These are phyloP conservation scores for Talaromyces atroroseus DNA, from an alignment of 2,329 filamentous ascomycete genomes.

Conservation along the genomic window DNA sequence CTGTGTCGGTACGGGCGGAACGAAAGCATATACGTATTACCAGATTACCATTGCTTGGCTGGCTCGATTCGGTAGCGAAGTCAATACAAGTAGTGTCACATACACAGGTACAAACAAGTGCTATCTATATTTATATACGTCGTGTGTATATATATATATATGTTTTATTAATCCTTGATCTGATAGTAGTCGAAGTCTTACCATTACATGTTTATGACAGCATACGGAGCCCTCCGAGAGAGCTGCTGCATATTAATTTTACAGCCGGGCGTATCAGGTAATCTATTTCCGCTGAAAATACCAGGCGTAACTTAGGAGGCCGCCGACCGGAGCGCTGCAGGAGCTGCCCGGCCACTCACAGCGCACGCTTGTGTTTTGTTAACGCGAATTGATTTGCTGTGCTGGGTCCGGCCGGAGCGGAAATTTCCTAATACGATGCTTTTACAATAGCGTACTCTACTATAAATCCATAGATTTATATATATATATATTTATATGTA, in stretches of 20 bases:
- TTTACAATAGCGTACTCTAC: neutral
- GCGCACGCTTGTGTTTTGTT: neutral
- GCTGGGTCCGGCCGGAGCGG: constrained; percentile 8
- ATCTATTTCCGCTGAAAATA: neutral
- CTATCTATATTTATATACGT: too few species aligned
- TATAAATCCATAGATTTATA: too few species aligned
- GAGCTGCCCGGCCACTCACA: constrained; percentile 10
- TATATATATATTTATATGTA: too few species aligned
- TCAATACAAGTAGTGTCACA: too few species aligned
- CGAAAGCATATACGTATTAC: too few species aligned
- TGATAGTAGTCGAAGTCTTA: too few species aligned
- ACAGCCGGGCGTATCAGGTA: neutral
- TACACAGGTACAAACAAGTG: too few species aligned
- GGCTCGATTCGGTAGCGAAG: too few species aligned
- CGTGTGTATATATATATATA: too few species aligned
- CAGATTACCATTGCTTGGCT: too few species aligned
- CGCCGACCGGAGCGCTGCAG: constrained; percentile 8
- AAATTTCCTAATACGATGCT: constrained; percentile 7
- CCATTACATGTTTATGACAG: too few species aligned
- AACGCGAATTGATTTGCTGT: constrained; percentile 12
- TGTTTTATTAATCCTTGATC: too few species aligned
- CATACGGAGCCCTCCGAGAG: neutral
- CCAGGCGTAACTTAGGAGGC: neutral
- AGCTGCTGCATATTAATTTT: neutral
- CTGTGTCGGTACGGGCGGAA: neutral